Evolutionary conservation across 2,329 filamentous ascomycete species (phyloP), one percentile per base, ranked within the genome.

Genomic region (Stachybotrys echinatus): DNA sequence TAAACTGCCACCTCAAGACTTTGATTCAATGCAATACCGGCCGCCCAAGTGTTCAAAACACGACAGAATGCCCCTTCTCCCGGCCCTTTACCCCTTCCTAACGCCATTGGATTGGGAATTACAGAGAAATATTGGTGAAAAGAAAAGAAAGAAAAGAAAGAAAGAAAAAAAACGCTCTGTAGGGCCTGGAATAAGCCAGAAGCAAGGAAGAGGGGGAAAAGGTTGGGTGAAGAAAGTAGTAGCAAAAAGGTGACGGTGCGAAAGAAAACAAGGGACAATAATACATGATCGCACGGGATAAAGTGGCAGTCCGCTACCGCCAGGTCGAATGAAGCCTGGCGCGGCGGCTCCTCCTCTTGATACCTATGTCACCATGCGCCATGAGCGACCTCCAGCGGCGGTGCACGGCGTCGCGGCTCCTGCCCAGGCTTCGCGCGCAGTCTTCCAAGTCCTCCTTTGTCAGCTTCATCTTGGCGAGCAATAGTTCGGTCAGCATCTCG

Each of bases 361-460:
- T 67, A 8, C 81, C 81, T 20, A 86, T 71, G 23, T 84, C 80
- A 48, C 81, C 82, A 52, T 71, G 72, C 42, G 73, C 65, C 65
- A 86, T 75, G 34, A 87, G 68, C 50, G 76, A 83, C 71, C 79
- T 83, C 84, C 84, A 87, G 57, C 84, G 70, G 47, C 76, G 71
- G 40, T 76, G 77, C 43, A 85, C 71, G 52, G 74, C 79, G 51
- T 74, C 70, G 47, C 79, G 72, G 65, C 85, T 81, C 58, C 77
- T 81, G 53, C 83, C 83, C 7, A 87, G 70, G 55, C 74, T 82
- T 52, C 81, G 74, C 42, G 83, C 83, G 63, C 83, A 86, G 61
- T 87, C 83, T 52, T 84, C 80, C 83, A 83, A 86, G 51, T 87
- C 82, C 47, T 75, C 73, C 65, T 81, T 84, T 57, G 76, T 77